Evolutionary conservation across 768 basidiomycete species (phyloP).

Genomic region (Termitomyces eurrhizus): DNA sequence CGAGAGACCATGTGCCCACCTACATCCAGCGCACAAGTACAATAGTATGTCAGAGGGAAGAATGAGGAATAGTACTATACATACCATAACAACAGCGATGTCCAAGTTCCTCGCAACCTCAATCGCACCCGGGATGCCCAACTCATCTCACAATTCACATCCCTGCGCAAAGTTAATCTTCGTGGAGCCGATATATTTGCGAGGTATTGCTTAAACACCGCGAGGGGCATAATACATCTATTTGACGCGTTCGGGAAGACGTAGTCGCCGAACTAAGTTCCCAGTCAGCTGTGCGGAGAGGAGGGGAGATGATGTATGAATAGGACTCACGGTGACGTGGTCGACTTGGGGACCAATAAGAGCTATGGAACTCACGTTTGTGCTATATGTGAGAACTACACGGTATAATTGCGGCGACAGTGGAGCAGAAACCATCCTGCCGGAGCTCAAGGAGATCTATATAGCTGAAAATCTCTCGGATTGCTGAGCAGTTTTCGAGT

Average conservation of each 20-base stretch:
- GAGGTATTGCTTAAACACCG: constrained; percentile 55
- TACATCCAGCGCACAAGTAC: constrained; percentile 4
- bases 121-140: constrained; percentile 51
- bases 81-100: constrained; percentile 60
- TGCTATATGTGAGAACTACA: no score
- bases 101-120: constrained; percentile 50
- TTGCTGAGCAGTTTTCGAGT: no score
- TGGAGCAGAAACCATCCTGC: no score
- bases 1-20: constrained; percentile 61
- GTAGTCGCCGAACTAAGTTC: constrained; percentile 46
- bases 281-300: no score
- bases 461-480: no score
- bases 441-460: no score
- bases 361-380: constrained; percentile 46
- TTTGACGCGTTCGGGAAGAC: constrained; percentile 62
- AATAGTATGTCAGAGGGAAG: neutral
- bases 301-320: neutral
- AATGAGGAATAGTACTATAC: neutral
- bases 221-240: constrained; percentile 58
- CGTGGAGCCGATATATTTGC: constrained; percentile 40
- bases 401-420: no score
- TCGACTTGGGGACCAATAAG: constrained; percentile 62
- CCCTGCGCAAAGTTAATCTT: constrained; percentile 65
- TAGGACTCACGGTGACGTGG: constrained; percentile 48
- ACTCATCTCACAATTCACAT: constrained; percentile 63